Evolutionary conservation across 2,329 filamentous ascomycete species (phyloP).

Genomic region (Aspergillus versicolor): DNA sequence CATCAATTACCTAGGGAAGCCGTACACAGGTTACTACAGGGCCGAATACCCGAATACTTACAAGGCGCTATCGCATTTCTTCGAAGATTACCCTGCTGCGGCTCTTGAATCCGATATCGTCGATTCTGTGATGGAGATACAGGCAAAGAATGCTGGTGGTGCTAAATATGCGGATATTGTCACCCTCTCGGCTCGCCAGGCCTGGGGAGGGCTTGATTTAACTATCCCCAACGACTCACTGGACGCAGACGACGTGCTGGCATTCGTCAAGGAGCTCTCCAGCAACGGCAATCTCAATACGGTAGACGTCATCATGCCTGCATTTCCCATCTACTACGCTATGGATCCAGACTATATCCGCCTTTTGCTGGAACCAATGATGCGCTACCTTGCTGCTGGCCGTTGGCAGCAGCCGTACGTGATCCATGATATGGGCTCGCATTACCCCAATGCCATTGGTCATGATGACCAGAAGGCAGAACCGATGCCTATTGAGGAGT

Average conservation of each 20-base stretch:
- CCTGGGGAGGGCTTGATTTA: constrained; percentile 43
- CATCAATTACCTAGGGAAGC: constrained; percentile 43
- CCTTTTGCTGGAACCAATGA: constrained; percentile 45
- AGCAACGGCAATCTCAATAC: constrained; percentile 47
- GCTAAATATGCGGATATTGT: constrained; percentile 45
- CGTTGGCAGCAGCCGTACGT: constrained; percentile 39
- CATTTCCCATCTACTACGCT: constrained; percentile 45
- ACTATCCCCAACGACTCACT: constrained; percentile 37
- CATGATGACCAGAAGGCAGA: constrained; percentile 41
- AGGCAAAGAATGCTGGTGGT: constrained; percentile 33
- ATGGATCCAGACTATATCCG: constrained; percentile 45
- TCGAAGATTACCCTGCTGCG: constrained; percentile 42
- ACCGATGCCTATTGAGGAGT: constrained; percentile 45
- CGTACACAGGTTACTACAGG: constrained; percentile 43
- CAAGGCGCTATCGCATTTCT: constrained; percentile 38
- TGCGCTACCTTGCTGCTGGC: constrained; percentile 43
- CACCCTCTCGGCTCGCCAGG: constrained; percentile 42
- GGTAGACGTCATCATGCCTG: constrained; percentile 45
- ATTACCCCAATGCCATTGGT: constrained; percentile 43
- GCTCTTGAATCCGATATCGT: constrained; percentile 33
- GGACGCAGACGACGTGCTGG: constrained; percentile 31
- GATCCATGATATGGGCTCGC: constrained; percentile 44
- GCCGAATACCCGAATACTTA: constrained; percentile 33
- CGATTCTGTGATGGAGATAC: constrained; percentile 30
- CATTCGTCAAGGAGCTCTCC: constrained; percentile 46